phyloP scores from a whole-genome alignment of 306 rosid species.

The Gleditsia sinensis region DNA sequence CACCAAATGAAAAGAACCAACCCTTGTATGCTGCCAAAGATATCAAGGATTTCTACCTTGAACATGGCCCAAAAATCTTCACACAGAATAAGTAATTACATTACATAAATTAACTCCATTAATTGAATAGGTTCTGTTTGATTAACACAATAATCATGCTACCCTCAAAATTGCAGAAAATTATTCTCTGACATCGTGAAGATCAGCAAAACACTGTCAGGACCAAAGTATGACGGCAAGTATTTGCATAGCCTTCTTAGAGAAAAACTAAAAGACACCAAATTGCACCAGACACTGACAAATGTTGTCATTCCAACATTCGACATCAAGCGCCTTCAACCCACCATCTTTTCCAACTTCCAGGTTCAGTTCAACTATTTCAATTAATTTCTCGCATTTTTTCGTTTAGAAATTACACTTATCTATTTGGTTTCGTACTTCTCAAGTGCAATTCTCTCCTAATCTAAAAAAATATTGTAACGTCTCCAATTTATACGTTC shows the following conservation, averaged over 20 bases:
- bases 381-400: no score
- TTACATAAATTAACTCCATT: no score
- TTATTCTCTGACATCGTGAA: constrained; percentile 5
- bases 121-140: no score
- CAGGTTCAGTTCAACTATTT: no score
- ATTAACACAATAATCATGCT: not conserved
- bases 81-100: constrained; percentile 46
- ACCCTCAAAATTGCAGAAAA: not conserved
- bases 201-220: constrained; percentile 11
- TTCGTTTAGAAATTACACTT: no score
- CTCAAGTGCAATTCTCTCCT: no score
- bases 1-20: constrained; percentile 63
- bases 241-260: constrained; percentile 41
- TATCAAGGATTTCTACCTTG: constrained; percentile 61
- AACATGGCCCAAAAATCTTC: constrained; percentile 57
- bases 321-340: constrained; percentile 58
- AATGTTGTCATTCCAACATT: constrained; percentile 56
- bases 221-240: constrained; percentile 61
- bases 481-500: no score
- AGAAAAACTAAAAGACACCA: constrained; percentile 38
- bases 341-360: constrained; percentile 61
- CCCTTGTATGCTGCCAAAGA: constrained; percentile 67
- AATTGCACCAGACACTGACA: constrained; percentile 46
- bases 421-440: no score
- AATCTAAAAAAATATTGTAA: no score